Conservation (phyloP, 148 eudicot species). For the Chenopodium suecicum region DNA sequence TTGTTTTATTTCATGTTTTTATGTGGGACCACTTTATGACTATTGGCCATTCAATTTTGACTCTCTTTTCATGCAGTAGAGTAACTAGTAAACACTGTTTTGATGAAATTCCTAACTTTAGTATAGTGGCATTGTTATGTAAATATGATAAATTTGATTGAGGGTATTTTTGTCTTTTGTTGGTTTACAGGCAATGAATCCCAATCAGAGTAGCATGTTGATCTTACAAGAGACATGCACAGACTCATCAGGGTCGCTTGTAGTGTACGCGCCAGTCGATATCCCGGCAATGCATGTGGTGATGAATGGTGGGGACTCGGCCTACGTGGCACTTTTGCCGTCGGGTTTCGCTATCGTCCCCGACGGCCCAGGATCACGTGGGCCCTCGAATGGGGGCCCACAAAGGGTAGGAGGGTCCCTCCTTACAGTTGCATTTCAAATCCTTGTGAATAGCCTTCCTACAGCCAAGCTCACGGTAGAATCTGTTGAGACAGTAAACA, state of each 20-base stretch:
- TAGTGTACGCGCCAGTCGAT: slow-evolving; percentile 94
- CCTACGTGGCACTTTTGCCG: slow-evolving; percentile 86
- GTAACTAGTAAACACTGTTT: background rate
- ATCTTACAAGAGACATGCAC: slow-evolving; percentile 89
- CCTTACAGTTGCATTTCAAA: slow-evolving; percentile 83
- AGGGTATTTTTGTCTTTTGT: slow-evolving; percentile 2
- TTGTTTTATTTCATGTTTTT: background rate
- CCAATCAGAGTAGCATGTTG: slow-evolving; percentile 91
- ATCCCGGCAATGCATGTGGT: slow-evolving; percentile 93
- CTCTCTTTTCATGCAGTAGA: slow-evolving; percentile 9
- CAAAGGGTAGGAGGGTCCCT: slow-evolving; percentile 59
- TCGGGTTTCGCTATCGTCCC: slow-evolving; percentile 87
- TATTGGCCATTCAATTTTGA: slow-evolving; percentile 30
- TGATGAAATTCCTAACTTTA: background rate
- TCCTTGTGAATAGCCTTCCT: slow-evolving; percentile 84
- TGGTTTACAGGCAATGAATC: slow-evolving; percentile 60
- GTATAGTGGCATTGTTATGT: slow-evolving; percentile 1
- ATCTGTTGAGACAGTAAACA: slow-evolving; percentile 88
- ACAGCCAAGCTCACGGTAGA: slow-evolving; percentile 90
- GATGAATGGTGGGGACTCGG: slow-evolving; percentile 96
- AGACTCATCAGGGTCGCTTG: slow-evolving; percentile 84
- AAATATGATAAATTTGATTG: background rate
- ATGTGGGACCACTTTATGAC: slow-evolving; percentile 31
- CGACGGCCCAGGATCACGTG: slow-evolving; percentile 49
- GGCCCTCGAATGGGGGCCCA: slow-evolving; percentile 29